These are phyloP conservation scores for Luffa aegyptiaca DNA, from an alignment of 306 rosid genomes.

Conservation along the genomic window DNA sequence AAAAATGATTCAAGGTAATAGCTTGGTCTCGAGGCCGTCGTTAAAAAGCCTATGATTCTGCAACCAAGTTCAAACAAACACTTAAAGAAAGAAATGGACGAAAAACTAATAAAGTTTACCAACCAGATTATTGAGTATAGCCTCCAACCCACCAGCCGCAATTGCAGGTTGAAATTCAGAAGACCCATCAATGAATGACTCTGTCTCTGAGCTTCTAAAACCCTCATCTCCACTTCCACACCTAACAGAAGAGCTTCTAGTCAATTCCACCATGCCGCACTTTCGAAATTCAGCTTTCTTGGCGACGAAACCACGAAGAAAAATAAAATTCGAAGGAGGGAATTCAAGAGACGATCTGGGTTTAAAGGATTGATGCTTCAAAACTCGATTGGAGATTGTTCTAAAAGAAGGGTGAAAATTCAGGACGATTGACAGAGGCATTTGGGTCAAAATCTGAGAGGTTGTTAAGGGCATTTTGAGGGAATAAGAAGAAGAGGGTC, in stretches of 20 bases:
- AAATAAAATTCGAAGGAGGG: conserved; percentile 23
- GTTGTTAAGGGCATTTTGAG: background rate
- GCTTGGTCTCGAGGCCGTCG: background rate
- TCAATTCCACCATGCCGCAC: conserved; percentile 26
- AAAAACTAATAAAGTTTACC: conserved; percentile 12
- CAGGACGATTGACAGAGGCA: conserved; percentile 11
- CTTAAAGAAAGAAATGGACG: background rate
- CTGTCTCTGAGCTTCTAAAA: conserved; percentile 40
- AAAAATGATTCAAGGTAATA: background rate
- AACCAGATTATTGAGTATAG: conserved; percentile 58
- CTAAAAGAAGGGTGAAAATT: background rate
- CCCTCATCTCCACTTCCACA: conserved; percentile 29
- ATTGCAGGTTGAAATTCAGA: conserved; percentile 17
- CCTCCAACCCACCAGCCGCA: conserved; percentile 26
- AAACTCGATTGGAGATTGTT: background rate
- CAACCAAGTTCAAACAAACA: background rate
- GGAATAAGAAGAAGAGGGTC: background rate
- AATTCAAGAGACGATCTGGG: conserved; percentile 17
- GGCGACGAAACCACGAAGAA: conserved; percentile 15
- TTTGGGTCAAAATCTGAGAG: background rate
- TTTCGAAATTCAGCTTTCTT: conserved; percentile 10
- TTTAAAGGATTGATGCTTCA: conserved; percentile 16
- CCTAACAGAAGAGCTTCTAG: conserved; percentile 20
- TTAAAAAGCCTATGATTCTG: background rate
- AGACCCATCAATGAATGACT: conserved; percentile 32